Evolutionary conservation across 192 early-diverging fungal species (phyloP), one percentile per base, ranked within the genome.

Genomic region (Fimicolochytrium jonesii): DNA sequence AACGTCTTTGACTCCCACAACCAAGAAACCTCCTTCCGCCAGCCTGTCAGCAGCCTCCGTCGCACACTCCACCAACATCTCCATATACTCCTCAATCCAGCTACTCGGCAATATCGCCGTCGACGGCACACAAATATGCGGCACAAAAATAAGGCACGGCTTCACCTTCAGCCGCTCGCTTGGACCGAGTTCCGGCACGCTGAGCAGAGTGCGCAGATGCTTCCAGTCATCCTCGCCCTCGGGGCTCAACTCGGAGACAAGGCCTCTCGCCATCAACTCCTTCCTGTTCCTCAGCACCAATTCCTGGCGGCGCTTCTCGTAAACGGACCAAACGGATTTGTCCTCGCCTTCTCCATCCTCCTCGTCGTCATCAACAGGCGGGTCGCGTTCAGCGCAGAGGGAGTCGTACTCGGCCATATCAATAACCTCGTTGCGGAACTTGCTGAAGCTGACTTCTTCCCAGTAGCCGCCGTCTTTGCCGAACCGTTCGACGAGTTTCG

Each of bases 401-500:
- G 47, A 28, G 42, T 71, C 30, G 34, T 73, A 69, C 6, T 17
- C 46, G 15, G 49, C 56, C 1, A 9, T 22, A 3, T 5, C 10
- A 35, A 66, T 18, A 20, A 72, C 53, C 23, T 55, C 17, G 57
- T 70, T 47, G 5, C 56, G 35, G 35, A 68, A 72, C 32, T 23
- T 48, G 13, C 47, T 11, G 50, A 91, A 69, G 10, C 75, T 70
- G 10, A 90, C 72, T 49, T 91, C 83, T 63, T 91, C 88, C 90
- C 90, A 95, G 51, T 88, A 86, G 33, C 78, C 69, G 26, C 76
- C 78, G 69, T 95, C 90, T 32, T 73, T 78, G 25, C 92, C 92
- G 75, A 95, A 95, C 13, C 92, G 81, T 68, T 95, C 90, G 1
- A 71, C 57, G 4, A 66, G 25, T 35, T 61, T 61, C 0, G 91